Conservation (phyloP, 148 eudicot genomes). For the Nyssa sinensis region DNA sequence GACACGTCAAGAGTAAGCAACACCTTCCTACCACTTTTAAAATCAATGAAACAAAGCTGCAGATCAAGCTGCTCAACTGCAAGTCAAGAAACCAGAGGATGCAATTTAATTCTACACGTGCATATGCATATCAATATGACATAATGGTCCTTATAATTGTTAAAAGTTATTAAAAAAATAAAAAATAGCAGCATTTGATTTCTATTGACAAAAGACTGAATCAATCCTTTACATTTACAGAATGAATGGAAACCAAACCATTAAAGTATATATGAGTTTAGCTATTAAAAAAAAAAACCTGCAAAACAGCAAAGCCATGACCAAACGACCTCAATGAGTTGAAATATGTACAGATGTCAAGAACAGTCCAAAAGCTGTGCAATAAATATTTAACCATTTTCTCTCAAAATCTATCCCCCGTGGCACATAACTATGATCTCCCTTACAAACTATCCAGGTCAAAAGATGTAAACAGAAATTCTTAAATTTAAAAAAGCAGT, state of each 20-base stretch:
- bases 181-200: background rate
- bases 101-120: background rate
- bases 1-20: slow-evolving; percentile 56
- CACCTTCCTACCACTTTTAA: slow-evolving; percentile 51
- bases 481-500: background rate
- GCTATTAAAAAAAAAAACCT: too few relatives aligned
- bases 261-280: background rate
- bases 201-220: background rate
- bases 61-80: slow-evolving; percentile 76
- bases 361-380: too few relatives aligned
- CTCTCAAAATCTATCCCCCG: too few relatives aligned
- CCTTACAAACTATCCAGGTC: background rate
- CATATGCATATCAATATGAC: background rate
- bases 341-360: too few relatives aligned
- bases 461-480: background rate
- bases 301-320: too few relatives aligned
- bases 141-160: background rate
- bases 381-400: too few relatives aligned
- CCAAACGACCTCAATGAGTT: too few relatives aligned
- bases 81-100: slow-evolving; percentile 21
- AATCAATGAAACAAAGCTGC: slow-evolving; percentile 52
- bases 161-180: background rate
- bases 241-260: background rate
- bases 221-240: background rate
- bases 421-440: background rate